Conservation (phyloP, 768 basidiomycete species). For the Suillus paluster region DNA sequence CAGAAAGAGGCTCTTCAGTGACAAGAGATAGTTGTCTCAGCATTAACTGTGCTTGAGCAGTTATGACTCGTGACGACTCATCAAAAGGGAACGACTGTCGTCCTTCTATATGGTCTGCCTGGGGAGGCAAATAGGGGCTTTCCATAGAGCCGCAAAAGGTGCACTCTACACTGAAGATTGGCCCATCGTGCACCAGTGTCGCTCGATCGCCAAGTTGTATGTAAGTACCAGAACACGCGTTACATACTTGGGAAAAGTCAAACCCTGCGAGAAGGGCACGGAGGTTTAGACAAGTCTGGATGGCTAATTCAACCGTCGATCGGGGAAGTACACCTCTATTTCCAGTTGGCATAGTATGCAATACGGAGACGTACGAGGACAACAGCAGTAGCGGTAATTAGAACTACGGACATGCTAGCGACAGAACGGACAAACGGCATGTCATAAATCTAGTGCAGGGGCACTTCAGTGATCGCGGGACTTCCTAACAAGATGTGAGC, state of each 20-base stretch:
- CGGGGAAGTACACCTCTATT: not conserved
- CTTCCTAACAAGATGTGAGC: slow-evolving; percentile 56
- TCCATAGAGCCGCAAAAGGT: no score
- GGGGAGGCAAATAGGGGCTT: no score
- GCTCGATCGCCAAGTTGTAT: no score
- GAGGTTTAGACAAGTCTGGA: not conserved
- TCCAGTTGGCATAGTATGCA: not conserved
- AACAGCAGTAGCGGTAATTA: not conserved
- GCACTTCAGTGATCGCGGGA: slow-evolving; percentile 84
- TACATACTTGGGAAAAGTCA: not conserved
- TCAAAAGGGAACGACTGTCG: no score
- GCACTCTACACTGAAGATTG: no score
- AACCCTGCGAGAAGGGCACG: not conserved
- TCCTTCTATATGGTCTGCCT: no score
- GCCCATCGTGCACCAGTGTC: no score
- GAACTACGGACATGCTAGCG: not conserved
- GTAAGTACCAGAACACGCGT: not conserved
- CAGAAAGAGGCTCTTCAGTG: no score
- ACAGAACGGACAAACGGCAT: slow-evolving; percentile 1
- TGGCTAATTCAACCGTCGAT: not conserved
- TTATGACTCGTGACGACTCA: no score
- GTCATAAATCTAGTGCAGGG: slow-evolving; percentile 33
- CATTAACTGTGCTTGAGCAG: no score
- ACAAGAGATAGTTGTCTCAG: no score
- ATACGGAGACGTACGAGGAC: not conserved